A percentile compares a stretch with the other conserved stretches of the same genome.
These are phyloP conservation scores for Withania somnifera DNA, from an alignment of 305 asterid genomes.

Conservation along the genomic window DNA sequence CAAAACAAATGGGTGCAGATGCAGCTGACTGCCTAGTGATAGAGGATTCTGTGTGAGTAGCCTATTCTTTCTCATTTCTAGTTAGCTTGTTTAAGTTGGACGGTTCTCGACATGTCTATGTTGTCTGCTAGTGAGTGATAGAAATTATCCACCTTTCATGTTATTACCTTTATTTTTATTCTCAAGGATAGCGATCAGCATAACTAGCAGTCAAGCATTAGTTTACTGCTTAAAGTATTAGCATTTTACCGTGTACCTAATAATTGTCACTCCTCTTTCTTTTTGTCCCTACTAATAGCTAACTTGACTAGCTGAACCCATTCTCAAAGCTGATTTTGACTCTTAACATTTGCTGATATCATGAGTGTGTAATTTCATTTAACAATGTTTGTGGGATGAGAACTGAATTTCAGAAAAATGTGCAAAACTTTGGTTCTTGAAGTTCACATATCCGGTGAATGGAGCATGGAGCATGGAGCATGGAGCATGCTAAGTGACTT, in stretches of 20 bases:
- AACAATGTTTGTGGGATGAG: background rate
- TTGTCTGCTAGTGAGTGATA: background rate
- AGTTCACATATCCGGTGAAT: background rate
- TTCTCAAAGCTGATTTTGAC: background rate
- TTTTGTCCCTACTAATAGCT: background rate
- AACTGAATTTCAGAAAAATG: background rate
- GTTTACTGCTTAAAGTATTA: background rate
- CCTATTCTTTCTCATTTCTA: background rate
- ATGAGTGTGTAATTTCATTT: background rate
- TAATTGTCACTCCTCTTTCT: background rate
- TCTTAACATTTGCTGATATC: background rate
- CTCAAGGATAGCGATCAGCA: background rate
- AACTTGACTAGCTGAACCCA: background rate
- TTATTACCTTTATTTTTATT: background rate
- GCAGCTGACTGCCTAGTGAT: slow-evolving; percentile 68
- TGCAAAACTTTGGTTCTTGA: background rate
- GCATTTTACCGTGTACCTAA: background rate
- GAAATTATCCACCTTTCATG: background rate
- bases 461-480: too few species aligned
- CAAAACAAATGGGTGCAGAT: slow-evolving; percentile 60
- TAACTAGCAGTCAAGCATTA: background rate
- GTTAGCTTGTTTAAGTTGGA: background rate
- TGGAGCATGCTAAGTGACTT: background rate
- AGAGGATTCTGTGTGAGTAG: slow-evolving; percentile 81
- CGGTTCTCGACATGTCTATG: background rate